Evolutionary conservation across 768 basidiomycete species (phyloP), one percentile per base, ranked within the genome.

Genomic region (Lenzites betulinus): DNA sequence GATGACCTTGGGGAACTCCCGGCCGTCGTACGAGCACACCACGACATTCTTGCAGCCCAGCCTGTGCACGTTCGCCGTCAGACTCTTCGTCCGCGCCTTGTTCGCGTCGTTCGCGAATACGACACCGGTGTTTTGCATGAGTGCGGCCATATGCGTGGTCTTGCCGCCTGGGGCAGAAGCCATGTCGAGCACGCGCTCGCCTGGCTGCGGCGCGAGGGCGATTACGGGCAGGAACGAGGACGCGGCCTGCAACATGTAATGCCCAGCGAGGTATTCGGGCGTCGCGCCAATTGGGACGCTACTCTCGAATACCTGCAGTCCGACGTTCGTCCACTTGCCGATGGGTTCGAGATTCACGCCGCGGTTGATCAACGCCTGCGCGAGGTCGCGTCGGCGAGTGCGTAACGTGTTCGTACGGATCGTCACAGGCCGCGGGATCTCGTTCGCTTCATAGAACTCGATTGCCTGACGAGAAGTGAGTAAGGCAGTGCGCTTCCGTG

Each of bases 211-310:
- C 25, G 85, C 80, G 39, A 99, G 88, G 3, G 97, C 93, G 64
- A 98, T 95, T 69, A 98, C 97, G 54, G 97, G 97, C n/a, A 99
- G 83, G 82, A 99, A 98, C 0, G 97, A 98, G 6, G 95, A 96
- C 12, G 97, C 97, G 7, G 97, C 93, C 79, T 99, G 97, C 25
- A 98, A 90, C 93, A 99, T 98, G 76, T 99, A 99, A 72, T 99
- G 95, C 2, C 97, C 97, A 0, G 97, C 95, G 39, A 99, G 86
- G 75, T 99, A 99, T 77, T 99, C 97, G 12, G 97, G 97, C 2
- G 97, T 98, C 7, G 97, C 97, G 72, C 92, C 96, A 63, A 99
- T 93, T 0, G 97, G 97, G 1, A 99, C 95, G 62, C 84, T 88
- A 64, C 91, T 93, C 76, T 98, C 96, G 72, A 98, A 98, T 3